Evolutionary conservation across 805 yeast genomes (phyloP).

Genomic region (Schizosaccharomyces lindneri): DNA sequence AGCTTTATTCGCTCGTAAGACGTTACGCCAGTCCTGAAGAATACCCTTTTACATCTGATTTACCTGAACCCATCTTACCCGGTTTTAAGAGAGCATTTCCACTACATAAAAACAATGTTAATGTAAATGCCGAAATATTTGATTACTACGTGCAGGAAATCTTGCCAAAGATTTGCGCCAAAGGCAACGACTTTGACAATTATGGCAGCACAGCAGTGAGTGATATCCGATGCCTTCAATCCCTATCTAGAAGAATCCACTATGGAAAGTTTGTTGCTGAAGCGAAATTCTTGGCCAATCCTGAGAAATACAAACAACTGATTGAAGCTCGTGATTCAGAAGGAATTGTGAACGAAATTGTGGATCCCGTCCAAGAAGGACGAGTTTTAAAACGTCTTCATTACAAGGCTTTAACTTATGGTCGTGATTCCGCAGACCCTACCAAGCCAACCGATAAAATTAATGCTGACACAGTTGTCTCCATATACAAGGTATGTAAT

Average conservation of each 20-base stretch:
- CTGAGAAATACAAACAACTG: constrained; percentile 33
- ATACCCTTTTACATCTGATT: constrained; percentile 51
- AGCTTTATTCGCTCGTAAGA: constrained; percentile 27
- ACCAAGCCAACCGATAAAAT: constrained; percentile 41
- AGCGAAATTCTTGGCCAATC: constrained; percentile 56
- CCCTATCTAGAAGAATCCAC: constrained; percentile 76
- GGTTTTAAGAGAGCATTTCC: constrained; percentile 53
- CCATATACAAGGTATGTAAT: constrained; percentile 25
- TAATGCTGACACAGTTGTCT: constrained; percentile 57
- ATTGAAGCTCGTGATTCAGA: constrained; percentile 39
- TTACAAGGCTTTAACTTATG: constrained; percentile 65
- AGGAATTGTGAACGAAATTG: constrained; percentile 60
- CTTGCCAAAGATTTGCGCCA: constrained; percentile 24
- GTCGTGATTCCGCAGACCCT: constrained; percentile 42
- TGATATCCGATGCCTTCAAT: constrained; percentile 72
- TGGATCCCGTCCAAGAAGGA: constrained; percentile 68
- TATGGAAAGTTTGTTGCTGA: constrained; percentile 97
- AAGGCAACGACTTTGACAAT: constrained; percentile 51
- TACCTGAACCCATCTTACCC: constrained; percentile 53
- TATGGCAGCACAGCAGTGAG: constrained; percentile 64
- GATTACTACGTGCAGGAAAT: constrained; percentile 44
- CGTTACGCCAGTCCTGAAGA: constrained; percentile 91
- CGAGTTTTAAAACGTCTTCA: constrained; percentile 55
- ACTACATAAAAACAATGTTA: constrained; percentile 49
- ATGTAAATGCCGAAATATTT: constrained; percentile 47